Evolutionary conservation across 176 grass and related monocot genomes (phyloP).

Genomic region (Zoysia japonica): DNA sequence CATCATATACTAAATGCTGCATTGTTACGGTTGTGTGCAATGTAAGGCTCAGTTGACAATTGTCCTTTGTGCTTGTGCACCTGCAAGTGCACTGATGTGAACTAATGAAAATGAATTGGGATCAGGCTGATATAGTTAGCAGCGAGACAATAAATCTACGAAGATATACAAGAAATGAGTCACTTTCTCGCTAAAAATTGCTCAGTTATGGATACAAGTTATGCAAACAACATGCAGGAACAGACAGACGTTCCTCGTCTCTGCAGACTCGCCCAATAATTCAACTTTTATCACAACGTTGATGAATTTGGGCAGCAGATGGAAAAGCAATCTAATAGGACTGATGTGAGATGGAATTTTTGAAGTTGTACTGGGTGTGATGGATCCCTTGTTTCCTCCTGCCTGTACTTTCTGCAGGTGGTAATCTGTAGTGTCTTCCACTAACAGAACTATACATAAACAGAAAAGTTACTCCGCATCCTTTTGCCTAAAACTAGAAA

Average conservation of each 20-base stretch:
- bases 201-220: slow-evolving; percentile 5
- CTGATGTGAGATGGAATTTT: slow-evolving; percentile 12
- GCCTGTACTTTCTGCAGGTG: slow-evolving; percentile 20
- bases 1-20: slow-evolving; percentile 38
- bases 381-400: slow-evolving; percentile 8
- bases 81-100: slow-evolving; percentile 16
- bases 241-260: too few relatives aligned
- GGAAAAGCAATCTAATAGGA: neutral
- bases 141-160: neutral
- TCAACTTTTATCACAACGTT: neutral
- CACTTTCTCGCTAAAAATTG: neutral
- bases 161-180: neutral
- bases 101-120: slow-evolving; percentile 7
- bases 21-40: slow-evolving; percentile 25
- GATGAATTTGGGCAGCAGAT: neutral
- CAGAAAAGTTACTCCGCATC: neutral
- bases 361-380: neutral
- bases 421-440: slow-evolving; percentile 10
- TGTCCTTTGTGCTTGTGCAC: slow-evolving; percentile 28
- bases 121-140: neutral
- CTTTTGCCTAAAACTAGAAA: slow-evolving; percentile 23
- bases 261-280: neutral
- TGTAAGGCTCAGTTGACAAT: slow-evolving; percentile 10
- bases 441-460: slow-evolving; percentile 20
- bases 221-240: neutral